phyloP scores from a whole-genome alignment of 176 grass and related monocot genomes.

The Themeda triandra region DNA sequence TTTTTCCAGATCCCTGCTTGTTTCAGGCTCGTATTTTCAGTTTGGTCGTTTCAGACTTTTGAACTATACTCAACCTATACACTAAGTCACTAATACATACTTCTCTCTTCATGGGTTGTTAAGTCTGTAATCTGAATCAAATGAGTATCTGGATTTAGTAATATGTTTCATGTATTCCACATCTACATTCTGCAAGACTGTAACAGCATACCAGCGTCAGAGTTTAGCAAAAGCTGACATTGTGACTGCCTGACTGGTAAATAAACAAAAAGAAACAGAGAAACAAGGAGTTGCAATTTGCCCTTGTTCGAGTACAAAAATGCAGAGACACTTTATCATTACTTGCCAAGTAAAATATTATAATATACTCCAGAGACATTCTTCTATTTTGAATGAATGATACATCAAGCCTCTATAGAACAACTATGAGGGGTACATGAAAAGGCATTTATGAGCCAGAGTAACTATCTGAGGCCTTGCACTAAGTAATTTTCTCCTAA shows the following conservation, averaged over 20 bases:
- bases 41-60: too few relatives aligned
- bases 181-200: neutral
- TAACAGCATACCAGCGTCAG: neutral
- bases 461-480: constrained; percentile 14
- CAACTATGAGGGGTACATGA: constrained; percentile 21
- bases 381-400: constrained; percentile 18
- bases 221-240: neutral
- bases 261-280: neutral
- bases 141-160: neutral
- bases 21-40: too few relatives aligned
- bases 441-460: neutral
- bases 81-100: too few relatives aligned
- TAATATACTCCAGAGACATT: neutral
- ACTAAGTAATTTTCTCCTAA: constrained; percentile 30
- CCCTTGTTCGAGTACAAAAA: neutral
- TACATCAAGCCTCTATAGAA: constrained; percentile 25
- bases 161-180: too few relatives aligned
- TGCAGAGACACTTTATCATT: neutral
- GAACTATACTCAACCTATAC: too few relatives aligned
- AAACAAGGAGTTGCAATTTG: neutral
- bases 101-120: neutral
- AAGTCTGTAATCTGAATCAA: neutral
- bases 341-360: neutral
- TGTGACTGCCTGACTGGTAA: too few relatives aligned
- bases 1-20: too few relatives aligned